phyloP scores from a whole-genome alignment of 352 stramenopile genomes.

The Phytophthora cactorum region DNA sequence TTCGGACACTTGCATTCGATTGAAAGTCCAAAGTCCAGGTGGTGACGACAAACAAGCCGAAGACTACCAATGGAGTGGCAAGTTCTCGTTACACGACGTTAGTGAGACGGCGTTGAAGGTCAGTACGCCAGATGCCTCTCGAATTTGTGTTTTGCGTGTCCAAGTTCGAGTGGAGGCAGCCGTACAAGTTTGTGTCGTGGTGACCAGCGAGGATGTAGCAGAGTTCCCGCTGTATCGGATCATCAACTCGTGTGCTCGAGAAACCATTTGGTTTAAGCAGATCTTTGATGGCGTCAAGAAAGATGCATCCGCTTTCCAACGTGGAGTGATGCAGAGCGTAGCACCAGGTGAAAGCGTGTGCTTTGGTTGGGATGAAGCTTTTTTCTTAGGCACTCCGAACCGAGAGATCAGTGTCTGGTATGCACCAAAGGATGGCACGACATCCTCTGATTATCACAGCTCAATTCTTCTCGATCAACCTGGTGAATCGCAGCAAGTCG shows the following conservation, averaged over 20 bases:
- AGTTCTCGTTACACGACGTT: slow-evolving; percentile 83
- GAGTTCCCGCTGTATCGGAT: slow-evolving; percentile 79
- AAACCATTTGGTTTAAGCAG: slow-evolving; percentile 86
- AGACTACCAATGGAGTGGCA: slow-evolving; percentile 79
- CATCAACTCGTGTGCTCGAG: slow-evolving; percentile 72
- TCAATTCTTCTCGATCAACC: slow-evolving; percentile 81
- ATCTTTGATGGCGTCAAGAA: slow-evolving; percentile 75
- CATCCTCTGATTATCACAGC: slow-evolving; percentile 45
- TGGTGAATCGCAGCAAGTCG: slow-evolving; percentile 65
- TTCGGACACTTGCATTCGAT: slow-evolving; percentile 64
- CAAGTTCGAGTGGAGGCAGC: slow-evolving; percentile 79
- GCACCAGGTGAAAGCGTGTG: slow-evolving; percentile 73
- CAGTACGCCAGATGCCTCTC: slow-evolving; percentile 81
- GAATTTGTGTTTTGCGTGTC: slow-evolving; percentile 80
- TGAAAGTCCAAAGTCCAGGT: slow-evolving; percentile 54
- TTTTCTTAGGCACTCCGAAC: slow-evolving; percentile 71
- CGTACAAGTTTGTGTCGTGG: slow-evolving; percentile 75
- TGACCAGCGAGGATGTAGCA: slow-evolving; percentile 72
- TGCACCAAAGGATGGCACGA: slow-evolving; percentile 40
- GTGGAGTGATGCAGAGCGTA: slow-evolving; percentile 70
- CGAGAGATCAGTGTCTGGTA: slow-evolving; percentile 72
- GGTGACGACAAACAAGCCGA: slow-evolving; percentile 12
- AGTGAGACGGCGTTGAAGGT: slow-evolving; percentile 87
- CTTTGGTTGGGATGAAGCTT: slow-evolving; percentile 90
- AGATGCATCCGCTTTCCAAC: slow-evolving; percentile 49